These are phyloP conservation scores for Saccharomycopsis phalli DNA, from an alignment of 1,139 yeast species.

Conservation along the genomic window DNA sequence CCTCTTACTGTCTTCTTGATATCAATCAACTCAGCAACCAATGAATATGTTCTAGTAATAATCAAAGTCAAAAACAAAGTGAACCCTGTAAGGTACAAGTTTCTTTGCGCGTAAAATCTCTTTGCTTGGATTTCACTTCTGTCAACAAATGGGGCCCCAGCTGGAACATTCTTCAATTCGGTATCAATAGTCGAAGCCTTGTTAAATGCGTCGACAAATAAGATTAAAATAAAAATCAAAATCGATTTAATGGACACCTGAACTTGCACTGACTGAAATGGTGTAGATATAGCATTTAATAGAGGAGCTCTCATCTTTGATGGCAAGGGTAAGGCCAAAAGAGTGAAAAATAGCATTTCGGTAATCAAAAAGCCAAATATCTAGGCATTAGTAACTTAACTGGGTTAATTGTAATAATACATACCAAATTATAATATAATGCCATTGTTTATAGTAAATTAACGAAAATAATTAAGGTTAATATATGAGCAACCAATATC, in stretches of 20 bases:
- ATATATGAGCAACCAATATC: not conserved
- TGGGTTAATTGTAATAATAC: conserved; percentile 19
- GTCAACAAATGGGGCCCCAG: conserved; percentile 30
- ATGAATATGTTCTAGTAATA: conserved; percentile 74
- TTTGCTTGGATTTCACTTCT: conserved; percentile 81
- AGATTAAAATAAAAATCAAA: conserved; percentile 71
- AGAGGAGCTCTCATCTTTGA: conserved; percentile 61
- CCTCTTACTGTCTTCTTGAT: conserved; percentile 42
- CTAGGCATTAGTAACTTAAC: conserved; percentile 15
- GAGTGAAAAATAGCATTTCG: conserved; percentile 76
- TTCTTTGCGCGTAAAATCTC: conserved; percentile 91
- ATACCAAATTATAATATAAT: conserved; percentile 57
- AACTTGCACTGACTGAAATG: conserved; percentile 63
- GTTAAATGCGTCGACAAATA: conserved; percentile 84
- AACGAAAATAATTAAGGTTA: not conserved
- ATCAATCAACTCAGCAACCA: conserved; percentile 69
- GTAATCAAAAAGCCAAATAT: conserved; percentile 64
- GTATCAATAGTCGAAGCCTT: conserved; percentile 64
- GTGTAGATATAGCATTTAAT: conserved; percentile 53
- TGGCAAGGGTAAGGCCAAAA: conserved; percentile 83
- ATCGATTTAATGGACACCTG: conserved; percentile 76
- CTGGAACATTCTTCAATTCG: conserved; percentile 39
- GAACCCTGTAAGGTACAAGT: conserved; percentile 93
- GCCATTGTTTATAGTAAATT: conserved; percentile 37
- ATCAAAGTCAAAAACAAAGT: conserved; percentile 84